These are phyloP conservation scores for Talaromyces sp. DNA, from an alignment of 2,329 filamentous ascomycete species.

Conservation along the genomic window DNA sequence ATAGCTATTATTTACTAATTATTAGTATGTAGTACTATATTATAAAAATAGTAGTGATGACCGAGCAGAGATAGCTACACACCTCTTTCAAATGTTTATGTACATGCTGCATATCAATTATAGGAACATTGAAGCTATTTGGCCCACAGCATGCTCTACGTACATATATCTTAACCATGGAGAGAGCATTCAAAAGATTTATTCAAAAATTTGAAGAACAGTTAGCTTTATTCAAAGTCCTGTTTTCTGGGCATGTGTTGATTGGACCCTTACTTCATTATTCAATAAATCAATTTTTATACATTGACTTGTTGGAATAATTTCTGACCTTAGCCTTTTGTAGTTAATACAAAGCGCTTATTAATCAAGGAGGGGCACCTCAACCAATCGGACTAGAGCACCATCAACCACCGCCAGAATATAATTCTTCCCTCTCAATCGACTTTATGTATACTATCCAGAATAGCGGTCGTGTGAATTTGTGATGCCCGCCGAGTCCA, in stretches of 20 bases:
- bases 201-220: not conserved
- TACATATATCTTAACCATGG: not conserved
- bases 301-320: not conserved
- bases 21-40: no score
- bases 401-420: not conserved
- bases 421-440: not conserved
- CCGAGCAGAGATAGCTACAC: no score
- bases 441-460: not conserved
- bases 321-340: not conserved
- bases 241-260: not conserved
- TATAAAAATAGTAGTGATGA: no score
- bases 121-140: not conserved
- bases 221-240: not conserved
- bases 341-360: not conserved
- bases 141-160: not conserved
- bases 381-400: not conserved
- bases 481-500: not conserved
- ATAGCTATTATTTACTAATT: no score
- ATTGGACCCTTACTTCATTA: not conserved
- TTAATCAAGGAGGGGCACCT: not conserved
- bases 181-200: not conserved
- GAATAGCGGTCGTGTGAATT: not conserved
- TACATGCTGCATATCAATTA: no score
- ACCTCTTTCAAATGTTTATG: no score
- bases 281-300: not conserved